Base-by-base conservation (phyloP, 192 early-diverging fungal species). In the Mortierella claussenii region DNA sequence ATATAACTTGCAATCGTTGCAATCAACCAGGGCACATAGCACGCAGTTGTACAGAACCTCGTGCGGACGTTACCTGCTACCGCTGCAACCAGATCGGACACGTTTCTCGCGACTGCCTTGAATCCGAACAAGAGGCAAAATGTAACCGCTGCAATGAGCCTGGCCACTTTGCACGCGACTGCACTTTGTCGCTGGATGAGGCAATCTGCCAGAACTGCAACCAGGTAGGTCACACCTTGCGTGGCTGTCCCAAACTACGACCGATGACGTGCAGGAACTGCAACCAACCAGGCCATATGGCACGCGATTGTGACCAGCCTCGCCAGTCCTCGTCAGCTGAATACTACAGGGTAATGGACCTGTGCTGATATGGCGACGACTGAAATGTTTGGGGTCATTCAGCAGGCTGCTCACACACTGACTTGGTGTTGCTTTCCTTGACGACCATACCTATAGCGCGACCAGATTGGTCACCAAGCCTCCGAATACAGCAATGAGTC, bases 391-490 rank as follows among this genome's bases (percentile, higher is more conserved):
- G n/a, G n/a, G n/a, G n/a, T n/a, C n/a, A n/a, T n/a, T n/a, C n/a
- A n/a, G n/a, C n/a, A n/a, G n/a, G n/a, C n/a, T n/a, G n/a, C n/a
- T n/a, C n/a, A n/a, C n/a, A n/a, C n/a, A n/a, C n/a, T n/a, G n/a
- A n/a, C n/a, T n/a, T n/a, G n/a, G n/a, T n/a, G n/a, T n/a, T n/a
- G n/a, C n/a, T n/a, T n/a, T n/a, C n/a, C n/a, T n/a, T n/a, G n/a
- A n/a, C n/a, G n/a, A n/a, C n/a, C n/a, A 61, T 79, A 76, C 74
- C 80, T 20, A 21, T 60, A 86, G 82, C 86, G 87, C 56, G 66
- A 69, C 68, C 43, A 79, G 56, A 11, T 43, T n/a, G 87, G 84
- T 34, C 87, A 88, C 62, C 69, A 52, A 37, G 65, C 68, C 40
- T 62, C 21, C 32, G 75, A 82, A 0, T 89, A 85, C 71, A 44